Evolutionary conservation across 129 eudicot genomes (phyloP).

Genomic region (Smallanthus sonchifolius): DNA sequence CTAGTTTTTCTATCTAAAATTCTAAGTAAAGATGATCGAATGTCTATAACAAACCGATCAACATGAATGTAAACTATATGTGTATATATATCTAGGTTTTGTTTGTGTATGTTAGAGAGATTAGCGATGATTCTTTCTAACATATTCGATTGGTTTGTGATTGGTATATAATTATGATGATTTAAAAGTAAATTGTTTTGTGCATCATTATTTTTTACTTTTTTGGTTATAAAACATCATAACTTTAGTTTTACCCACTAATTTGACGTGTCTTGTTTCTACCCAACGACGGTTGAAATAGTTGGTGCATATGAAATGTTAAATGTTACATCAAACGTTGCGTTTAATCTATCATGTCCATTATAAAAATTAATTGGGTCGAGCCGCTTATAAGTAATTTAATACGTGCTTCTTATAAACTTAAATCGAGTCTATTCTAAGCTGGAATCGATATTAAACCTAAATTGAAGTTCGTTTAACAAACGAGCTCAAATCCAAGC

Average conservation of each 20-base stretch:
- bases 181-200: not conserved
- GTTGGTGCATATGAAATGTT: not conserved
- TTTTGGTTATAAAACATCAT: not conserved
- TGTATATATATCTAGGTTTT: not conserved
- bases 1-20: not conserved
- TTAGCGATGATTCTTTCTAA: not conserved
- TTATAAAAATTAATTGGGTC: no score
- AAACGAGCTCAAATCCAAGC: no score
- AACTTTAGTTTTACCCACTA: not conserved
- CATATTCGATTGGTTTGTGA: constrained; percentile 8
- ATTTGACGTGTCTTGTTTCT: not conserved
- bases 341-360: not conserved
- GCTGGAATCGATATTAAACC: no score
- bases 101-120: not conserved
- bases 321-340: not conserved
- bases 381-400: no score
- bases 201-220: not conserved
- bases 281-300: not conserved
- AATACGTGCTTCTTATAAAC: no score
- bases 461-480: no score
- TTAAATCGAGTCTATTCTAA: no score
- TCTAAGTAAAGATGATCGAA: not conserved
- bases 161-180: not conserved
- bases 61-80: not conserved
- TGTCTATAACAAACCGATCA: not conserved